Base-by-base conservation (phyloP, 2,329 filamentous ascomycete genomes). In the Myotisia sp. region DNA sequence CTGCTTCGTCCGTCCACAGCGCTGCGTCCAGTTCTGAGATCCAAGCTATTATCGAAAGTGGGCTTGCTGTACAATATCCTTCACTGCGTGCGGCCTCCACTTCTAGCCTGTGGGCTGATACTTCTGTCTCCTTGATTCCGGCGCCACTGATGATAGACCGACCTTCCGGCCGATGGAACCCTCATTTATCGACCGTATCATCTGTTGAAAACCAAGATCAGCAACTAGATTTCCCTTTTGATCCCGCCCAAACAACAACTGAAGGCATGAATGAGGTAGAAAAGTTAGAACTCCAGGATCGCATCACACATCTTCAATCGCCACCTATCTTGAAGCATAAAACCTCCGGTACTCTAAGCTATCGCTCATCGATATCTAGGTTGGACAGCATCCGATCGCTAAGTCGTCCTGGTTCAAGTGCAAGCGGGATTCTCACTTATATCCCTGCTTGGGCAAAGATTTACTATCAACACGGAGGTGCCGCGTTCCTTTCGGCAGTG, bases 401-500 rank as follows among this genome's bases (percentile, higher is more conserved):
- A 37, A 45, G 48, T 21, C 51, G 56, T 17, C 50, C 53, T 3
- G 60, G 58, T 21, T 68, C 65, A 8, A 57, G 58, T 29, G 54
- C 62, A 13, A 68, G 61, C 38, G 54, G 59, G 16, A 43, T 63
- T 18, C 45, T 62, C 32, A 55, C 55, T n/a, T 53, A 51, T 23
- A 53, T 64, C 27, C 64, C 66, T 1, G 53, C 59, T 5, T 70
- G 66, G 53, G 58, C 56, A 26, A 74, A 66, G 44, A 59, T 82
- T 10, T 85, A 84, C 55, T 85, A 85, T 51, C 72, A 74, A 22
- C 74, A 72, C 34, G 74, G 76, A 33, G 33, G 75, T 71, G 52
- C 66, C 63, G 40, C 67, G 58, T 29, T 71, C 59, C 44, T 41
- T 18, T 47, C 55, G 4, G 47, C 53, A 37, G 53, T 79, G 30